These are phyloP conservation scores for Penicillium sp. DNA, from an alignment of 2,329 filamentous ascomycete genomes.

Conservation along the genomic window DNA sequence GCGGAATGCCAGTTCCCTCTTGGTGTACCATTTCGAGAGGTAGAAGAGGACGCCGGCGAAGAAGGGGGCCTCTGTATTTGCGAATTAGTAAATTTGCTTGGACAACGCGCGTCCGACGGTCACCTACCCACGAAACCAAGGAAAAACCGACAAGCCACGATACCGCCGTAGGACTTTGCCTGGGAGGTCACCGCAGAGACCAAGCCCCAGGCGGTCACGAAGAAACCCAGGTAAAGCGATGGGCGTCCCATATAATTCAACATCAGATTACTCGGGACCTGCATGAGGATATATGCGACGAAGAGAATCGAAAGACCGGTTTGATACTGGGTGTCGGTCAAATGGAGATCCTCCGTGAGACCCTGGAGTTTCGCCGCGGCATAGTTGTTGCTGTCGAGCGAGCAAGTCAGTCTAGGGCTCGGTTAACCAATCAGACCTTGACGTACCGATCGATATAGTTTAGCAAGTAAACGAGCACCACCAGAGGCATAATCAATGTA, in stretches of 20 bases:
- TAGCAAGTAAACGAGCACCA: slow-evolving; percentile 42
- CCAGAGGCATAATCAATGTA: slow-evolving; percentile 38
- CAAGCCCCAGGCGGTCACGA: slow-evolving; percentile 46
- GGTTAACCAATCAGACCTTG: background rate
- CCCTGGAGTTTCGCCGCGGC: slow-evolving; percentile 46
- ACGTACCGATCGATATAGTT: slow-evolving; percentile 44
- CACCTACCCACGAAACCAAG: slow-evolving; percentile 41
- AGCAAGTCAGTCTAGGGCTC: background rate
- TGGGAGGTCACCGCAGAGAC: slow-evolving; percentile 47
- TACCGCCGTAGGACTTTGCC: slow-evolving; percentile 42
- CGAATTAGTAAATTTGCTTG: background rate
- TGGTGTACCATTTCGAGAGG: slow-evolving; percentile 55
- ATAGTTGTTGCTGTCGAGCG: slow-evolving; percentile 44
- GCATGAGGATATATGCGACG: slow-evolving; percentile 47
- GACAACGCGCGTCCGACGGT: background rate
- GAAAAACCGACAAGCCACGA: slow-evolving; percentile 48
- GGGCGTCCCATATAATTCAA: slow-evolving; percentile 45
- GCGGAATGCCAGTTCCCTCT: slow-evolving; percentile 51
- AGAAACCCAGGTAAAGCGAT: slow-evolving; percentile 46
- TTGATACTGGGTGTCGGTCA: slow-evolving; percentile 39
- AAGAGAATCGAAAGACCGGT: slow-evolving; percentile 46
- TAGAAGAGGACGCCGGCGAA: slow-evolving; percentile 50
- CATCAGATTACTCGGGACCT: slow-evolving; percentile 49
- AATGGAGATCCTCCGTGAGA: slow-evolving; percentile 37
- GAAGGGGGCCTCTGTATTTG: slow-evolving; percentile 43